These are phyloP conservation scores for Boletus reticulatus DNA, from an alignment of 768 basidiomycete genomes.

Conservation along the genomic window DNA sequence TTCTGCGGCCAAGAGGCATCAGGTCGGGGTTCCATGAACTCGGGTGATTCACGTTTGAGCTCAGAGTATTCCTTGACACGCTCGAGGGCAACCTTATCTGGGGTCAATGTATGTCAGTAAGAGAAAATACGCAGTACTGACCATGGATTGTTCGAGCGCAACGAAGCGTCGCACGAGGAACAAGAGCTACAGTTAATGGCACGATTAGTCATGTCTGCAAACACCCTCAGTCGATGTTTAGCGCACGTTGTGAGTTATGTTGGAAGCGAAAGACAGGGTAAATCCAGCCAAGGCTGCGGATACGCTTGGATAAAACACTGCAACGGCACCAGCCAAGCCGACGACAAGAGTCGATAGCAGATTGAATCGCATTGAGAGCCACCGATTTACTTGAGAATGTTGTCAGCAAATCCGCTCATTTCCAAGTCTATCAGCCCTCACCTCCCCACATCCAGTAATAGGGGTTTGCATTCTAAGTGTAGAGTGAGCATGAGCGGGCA, in stretches of 20 bases:
- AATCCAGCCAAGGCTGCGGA: constrained; percentile 85
- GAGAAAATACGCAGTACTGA: constrained; percentile 25
- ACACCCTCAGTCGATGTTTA: neutral
- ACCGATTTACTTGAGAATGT: constrained; percentile 68
- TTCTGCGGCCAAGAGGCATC: constrained; percentile 72
- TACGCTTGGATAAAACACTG: constrained; percentile 67
- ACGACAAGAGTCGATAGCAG: constrained; percentile 70
- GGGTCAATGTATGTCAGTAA: neutral
- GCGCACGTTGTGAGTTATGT: constrained; percentile 65
- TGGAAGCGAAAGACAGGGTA: constrained; percentile 79
- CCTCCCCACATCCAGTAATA: constrained; percentile 93
- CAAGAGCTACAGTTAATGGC: constrained; percentile 40
- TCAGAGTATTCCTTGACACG: constrained; percentile 92
- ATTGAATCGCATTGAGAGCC: constrained; percentile 88
- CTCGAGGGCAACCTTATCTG: constrained; percentile 70
- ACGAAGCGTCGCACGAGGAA: constrained; percentile 82
- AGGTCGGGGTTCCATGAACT: constrained; percentile 86
- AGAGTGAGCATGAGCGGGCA: constrained; percentile 1
- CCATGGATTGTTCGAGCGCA: constrained; percentile 90
- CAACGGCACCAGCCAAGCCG: constrained; percentile 66
- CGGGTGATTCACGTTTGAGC: constrained; percentile 70
- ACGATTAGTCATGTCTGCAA: constrained; percentile 16
- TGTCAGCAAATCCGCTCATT: constrained; percentile 2
- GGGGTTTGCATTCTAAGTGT: constrained; percentile 55
- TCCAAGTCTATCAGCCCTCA: constrained; percentile 27